phyloP scores from a whole-genome alignment of 164 flowering plant species.

The Kingdonia uniflora region DNA sequence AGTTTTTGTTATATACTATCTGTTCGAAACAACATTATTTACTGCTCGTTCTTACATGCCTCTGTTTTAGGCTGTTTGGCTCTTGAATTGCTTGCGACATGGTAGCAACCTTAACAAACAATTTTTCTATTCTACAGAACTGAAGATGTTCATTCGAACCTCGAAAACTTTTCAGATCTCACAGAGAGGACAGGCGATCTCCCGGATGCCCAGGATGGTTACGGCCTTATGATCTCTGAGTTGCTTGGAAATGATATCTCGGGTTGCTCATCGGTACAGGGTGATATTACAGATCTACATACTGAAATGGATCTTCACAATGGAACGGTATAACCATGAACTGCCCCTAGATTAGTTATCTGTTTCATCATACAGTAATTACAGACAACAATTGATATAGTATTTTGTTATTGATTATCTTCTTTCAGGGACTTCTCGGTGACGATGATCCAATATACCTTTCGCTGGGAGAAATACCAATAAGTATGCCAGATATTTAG shows the following conservation, averaged over 20 bases:
- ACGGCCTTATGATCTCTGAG: slow-evolving; percentile 80
- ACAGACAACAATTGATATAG: background rate
- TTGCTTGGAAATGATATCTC: slow-evolving; percentile 54
- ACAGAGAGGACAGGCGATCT: slow-evolving; percentile 30
- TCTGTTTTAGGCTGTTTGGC: too few relatives aligned
- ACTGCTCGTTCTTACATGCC: too few relatives aligned
- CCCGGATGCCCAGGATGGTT: slow-evolving; percentile 61
- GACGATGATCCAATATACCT: slow-evolving; percentile 87
- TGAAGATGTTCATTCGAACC: slow-evolving; percentile 32
- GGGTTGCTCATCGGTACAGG: slow-evolving; percentile 48
- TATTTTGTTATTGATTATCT: slow-evolving; percentile 13
- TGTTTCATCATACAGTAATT: slow-evolving; percentile 1
- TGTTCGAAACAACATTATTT: too few relatives aligned
- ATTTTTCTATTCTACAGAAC: slow-evolving; percentile 30
- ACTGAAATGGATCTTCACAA: slow-evolving; percentile 58
- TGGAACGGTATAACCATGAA: slow-evolving; percentile 49
- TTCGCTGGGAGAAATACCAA: slow-evolving; percentile 90
- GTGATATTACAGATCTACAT: slow-evolving; percentile 45
- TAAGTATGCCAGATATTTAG: slow-evolving; percentile 56
- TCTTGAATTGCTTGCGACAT: too few relatives aligned
- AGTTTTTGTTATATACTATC: slow-evolving; percentile 1
- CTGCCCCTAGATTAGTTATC: slow-evolving; percentile 3
- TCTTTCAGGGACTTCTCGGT: slow-evolving; percentile 60
- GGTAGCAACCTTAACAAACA: too few relatives aligned
- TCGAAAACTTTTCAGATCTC: slow-evolving; percentile 45